A percentile compares a stretch with the other conserved stretches of the same genome.
These are phyloP conservation scores for Apiospora arundinis DNA, from an alignment of 2,329 filamentous ascomycete species.

Conservation along the genomic window DNA sequence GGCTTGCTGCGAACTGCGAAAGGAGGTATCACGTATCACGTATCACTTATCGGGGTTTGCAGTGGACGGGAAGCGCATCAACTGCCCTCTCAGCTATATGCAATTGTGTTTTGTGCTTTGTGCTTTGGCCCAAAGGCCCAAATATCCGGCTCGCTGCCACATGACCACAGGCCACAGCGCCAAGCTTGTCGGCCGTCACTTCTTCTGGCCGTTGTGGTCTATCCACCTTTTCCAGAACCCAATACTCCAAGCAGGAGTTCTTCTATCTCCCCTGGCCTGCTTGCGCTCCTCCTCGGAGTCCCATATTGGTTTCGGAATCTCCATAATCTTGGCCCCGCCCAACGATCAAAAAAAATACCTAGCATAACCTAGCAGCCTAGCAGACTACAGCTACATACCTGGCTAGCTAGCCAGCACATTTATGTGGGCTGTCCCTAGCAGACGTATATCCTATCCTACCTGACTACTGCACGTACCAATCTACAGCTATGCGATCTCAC, in stretches of 20 bases:
- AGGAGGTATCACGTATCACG: neutral
- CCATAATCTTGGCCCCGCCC: neutral
- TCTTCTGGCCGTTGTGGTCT: neutral
- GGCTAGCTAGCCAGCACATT: neutral
- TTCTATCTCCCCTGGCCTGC: neutral
- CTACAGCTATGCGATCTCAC: neutral
- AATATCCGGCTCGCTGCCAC: constrained; percentile 3
- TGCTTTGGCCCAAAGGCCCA: constrained; percentile 4
- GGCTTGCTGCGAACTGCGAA: neutral
- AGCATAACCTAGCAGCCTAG: too few species aligned
- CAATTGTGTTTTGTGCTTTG: neutral
- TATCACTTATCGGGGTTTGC: neutral
- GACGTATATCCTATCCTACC: neutral
- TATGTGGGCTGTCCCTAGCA: neutral
- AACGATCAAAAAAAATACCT: constrained; percentile 8
- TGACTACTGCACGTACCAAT: neutral
- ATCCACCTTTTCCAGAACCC: constrained; percentile 15
- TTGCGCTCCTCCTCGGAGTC: neutral
- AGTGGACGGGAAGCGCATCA: too few species aligned
- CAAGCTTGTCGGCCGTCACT: constrained; percentile 9
- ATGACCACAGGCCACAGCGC: neutral
- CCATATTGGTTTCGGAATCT: constrained; percentile 17
- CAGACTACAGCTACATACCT: too few species aligned
- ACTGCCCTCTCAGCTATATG: neutral
- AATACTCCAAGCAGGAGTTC: constrained; percentile 8